phyloP scores from a whole-genome alignment of 495 filamentous ascomycete species.

The Aspergillus indologenus region DNA sequence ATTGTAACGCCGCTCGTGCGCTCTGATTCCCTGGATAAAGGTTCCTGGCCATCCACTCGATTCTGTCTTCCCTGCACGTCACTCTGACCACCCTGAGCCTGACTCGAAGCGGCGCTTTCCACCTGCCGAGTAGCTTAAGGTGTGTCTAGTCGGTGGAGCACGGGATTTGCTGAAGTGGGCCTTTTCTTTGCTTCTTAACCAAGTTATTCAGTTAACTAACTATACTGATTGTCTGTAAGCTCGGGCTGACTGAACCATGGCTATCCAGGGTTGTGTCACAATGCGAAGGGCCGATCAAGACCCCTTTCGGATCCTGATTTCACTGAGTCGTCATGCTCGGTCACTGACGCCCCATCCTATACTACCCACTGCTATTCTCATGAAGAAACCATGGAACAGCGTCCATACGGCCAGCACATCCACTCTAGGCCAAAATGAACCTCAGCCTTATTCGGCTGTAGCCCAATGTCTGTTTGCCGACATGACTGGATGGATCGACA shows the following conservation, averaged over 20 bases:
- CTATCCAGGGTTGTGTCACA: not conserved
- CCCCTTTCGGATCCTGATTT: not conserved
- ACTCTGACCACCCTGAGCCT: not conserved
- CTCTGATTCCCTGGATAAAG: not conserved
- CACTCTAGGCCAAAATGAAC: not conserved
- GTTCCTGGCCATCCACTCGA: not conserved
- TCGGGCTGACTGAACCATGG: not conserved
- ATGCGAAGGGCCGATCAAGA: not conserved
- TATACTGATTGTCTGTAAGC: not conserved
- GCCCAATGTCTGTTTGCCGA: not conserved
- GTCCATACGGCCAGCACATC: no score
- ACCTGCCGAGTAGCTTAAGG: not conserved
- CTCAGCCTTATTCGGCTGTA: not conserved
- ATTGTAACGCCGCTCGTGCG: not conserved
- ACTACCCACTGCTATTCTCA: not conserved
- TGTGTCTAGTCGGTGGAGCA: not conserved
- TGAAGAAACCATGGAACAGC: not conserved
- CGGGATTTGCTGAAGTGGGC: not conserved
- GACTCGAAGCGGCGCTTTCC: not conserved
- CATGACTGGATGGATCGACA: not conserved
- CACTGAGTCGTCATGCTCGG: not conserved
- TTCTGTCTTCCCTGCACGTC: not conserved
- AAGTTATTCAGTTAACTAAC: not conserved
- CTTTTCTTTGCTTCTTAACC: not conserved
- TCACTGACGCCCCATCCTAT: not conserved